Evolutionary conservation across 192 early-diverging fungal species (phyloP), one percentile per base, ranked within the genome.

Genomic region (Podila epicladia): DNA sequence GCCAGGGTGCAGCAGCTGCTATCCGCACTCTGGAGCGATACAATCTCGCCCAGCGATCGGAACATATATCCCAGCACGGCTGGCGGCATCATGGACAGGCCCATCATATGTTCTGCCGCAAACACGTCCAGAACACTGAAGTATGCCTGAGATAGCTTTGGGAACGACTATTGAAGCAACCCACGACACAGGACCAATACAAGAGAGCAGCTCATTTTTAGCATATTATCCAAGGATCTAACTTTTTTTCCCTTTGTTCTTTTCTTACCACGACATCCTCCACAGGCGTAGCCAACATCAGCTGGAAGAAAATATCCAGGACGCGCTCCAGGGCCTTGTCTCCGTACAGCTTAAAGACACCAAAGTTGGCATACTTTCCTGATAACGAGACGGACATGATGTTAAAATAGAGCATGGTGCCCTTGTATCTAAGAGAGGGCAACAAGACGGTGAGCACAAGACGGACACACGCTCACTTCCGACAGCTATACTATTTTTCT

Each of bases 281-380:
- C n/a, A 93, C 60, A 3, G 95, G 94, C 28, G 94, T 87, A 31
- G 83, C 84, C 24, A 92, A 82, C 75, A 95, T 89, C 67, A 97
- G 79, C 72, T 90, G 89, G 64, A 93, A 92, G 28, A 90, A 75
- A 15, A 91, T 85, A 8, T 83, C 75, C 29, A 95, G 82, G 5
- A 93, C 92, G n/a, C 86, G 76, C 58, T 91, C 90, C 37, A 96
- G 82, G 13, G 96, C 92, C 6, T 86, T 89, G 72, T 97, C 96
- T 51, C 90, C 88, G 69, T 97, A 97, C 33, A 97, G 83, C 58
- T 89, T 91, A 84, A 97, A 94, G 31, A 97, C 93, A 12, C 95
- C 95, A 85, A 97, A 96, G 49, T 93, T 94, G 58, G 96, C 92
- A 74, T 97, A 97, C 64, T 90, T 88, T 65, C 96, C 96, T 8